Percentiles rank a stretch among this genome's conserved stretches.
These are phyloP conservation scores for Vicia faba DNA, from an alignment of 306 rosid species.

Conservation along the genomic window DNA sequence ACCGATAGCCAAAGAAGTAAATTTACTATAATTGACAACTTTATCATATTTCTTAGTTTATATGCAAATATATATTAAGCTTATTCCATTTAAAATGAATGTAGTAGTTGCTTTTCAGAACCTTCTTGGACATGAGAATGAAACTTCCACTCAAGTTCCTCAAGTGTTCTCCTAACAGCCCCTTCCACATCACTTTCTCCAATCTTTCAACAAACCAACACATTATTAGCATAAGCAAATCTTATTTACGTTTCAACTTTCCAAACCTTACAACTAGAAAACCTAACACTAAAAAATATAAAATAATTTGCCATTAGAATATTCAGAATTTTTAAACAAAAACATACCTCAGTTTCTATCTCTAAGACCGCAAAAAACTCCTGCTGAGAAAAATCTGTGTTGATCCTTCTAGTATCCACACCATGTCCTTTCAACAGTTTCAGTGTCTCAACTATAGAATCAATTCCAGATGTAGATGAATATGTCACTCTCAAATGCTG, in stretches of 20 bases:
- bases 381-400: constrained; percentile 46
- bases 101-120: constrained; percentile 12
- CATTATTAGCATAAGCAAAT: constrained; percentile 4
- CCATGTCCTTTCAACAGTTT: constrained; percentile 51
- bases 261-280: not conserved
- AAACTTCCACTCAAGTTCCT: constrained; percentile 33
- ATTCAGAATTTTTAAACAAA: too few relatives aligned
- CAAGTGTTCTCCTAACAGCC: not conserved
- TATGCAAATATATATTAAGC: too few relatives aligned
- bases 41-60: too few relatives aligned
- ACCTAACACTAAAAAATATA: not conserved
- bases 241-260: not conserved
- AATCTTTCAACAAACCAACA: constrained; percentile 33
- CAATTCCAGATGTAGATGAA: constrained; percentile 51
- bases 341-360: constrained; percentile 43
- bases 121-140: constrained; percentile 1
- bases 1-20: too few relatives aligned
- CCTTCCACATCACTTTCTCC: constrained; percentile 36
- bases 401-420: constrained; percentile 46
- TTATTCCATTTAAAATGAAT: too few relatives aligned
- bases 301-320: too few relatives aligned
- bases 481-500: constrained; percentile 40
- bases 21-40: too few relatives aligned
- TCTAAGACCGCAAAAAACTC: constrained; percentile 52
- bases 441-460: constrained; percentile 59